These are phyloP conservation scores for Yamadazyma atmosphaerica DNA, from an alignment of 1,139 yeast genomes.

Conservation along the genomic window DNA sequence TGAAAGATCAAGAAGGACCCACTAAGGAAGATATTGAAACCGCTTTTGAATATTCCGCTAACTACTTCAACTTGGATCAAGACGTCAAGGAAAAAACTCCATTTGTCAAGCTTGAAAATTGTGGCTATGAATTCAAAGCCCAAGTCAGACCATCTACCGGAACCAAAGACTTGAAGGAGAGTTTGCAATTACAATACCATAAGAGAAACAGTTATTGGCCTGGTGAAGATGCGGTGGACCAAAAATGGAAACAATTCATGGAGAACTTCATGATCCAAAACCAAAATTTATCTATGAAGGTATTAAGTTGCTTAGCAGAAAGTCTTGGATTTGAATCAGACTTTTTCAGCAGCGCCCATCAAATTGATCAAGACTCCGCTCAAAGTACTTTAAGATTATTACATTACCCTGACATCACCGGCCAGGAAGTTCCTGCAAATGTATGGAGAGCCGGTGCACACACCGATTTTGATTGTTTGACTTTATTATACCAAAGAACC, in stretches of 20 bases:
- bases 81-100: constrained; percentile 17
- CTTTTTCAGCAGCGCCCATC: constrained; percentile 22
- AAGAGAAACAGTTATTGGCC: constrained; percentile 27
- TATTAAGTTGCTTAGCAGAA: constrained; percentile 20
- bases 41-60: constrained; percentile 15
- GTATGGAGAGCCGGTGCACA: constrained; percentile 32
- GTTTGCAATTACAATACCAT: constrained; percentile 28
- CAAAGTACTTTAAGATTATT: constrained; percentile 27
- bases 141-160: constrained; percentile 31
- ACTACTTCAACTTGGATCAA: constrained; percentile 19
- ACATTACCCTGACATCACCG: constrained; percentile 25
- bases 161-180: constrained; percentile 27
- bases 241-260: constrained; percentile 23
- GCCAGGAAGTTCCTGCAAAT: constrained; percentile 16
- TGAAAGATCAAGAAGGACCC: constrained; percentile 25
- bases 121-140: constrained; percentile 26
- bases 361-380: constrained; percentile 21
- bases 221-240: constrained; percentile 20
- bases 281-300: constrained; percentile 19
- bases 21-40: constrained; percentile 21
- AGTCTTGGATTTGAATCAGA: constrained; percentile 21
- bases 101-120: constrained; percentile 21
- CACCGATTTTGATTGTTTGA: constrained; percentile 28
- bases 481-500: constrained; percentile 26
- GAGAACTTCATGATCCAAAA: constrained; percentile 13